Evolutionary conservation across 768 basidiomycete species (phyloP), one percentile per base, ranked within the genome.

Genomic region (Pholiota conissans): DNA sequence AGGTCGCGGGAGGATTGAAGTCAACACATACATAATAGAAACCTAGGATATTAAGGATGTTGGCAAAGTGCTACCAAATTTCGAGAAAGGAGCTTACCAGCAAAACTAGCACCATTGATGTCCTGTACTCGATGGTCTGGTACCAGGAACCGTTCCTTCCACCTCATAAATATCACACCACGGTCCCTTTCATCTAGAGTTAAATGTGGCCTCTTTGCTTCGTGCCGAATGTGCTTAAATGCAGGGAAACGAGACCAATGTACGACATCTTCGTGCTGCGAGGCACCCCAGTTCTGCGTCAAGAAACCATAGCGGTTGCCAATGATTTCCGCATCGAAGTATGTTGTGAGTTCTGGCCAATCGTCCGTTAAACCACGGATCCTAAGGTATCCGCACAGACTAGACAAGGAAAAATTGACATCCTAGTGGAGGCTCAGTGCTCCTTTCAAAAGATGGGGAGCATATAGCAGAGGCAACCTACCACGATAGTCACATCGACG

Each of bases 1-100:
- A 61, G 20, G 74, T 67, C 29, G 80, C 71, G 16, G 81, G 79
- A 4, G 92, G 90, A 65, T 90, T 90, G 68, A 95, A 91, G 69
- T 97, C 95, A 39, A 97, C 91, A 70, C 94, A 93, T 55, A 95
- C 91, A 65, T 94, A 96, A 75, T 95, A 97, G 74, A 97, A 95
- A 29, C 93, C 95, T 90, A 69, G n/a, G 58, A 55, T 3, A 8
- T 8, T 18, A 20, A 62, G 52, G 27, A 16, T n/a, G 46, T 45
- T 20, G 32, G 28, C 32, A 27, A 9, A 24, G 42, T 16, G 20
- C 29, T n/a, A n/a, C 18, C 27, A 29, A 40, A 29, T 27, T 42
- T 4, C 27, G 29, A 42, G 40, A 47, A 45, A 46, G 58, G 5
- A 16, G 76, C 84, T 69, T 63, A 93, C 93, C 94, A 66, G 95